phyloP scores from a whole-genome alignment of 257 asterid species.

The Asclepias syriaca region DNA sequence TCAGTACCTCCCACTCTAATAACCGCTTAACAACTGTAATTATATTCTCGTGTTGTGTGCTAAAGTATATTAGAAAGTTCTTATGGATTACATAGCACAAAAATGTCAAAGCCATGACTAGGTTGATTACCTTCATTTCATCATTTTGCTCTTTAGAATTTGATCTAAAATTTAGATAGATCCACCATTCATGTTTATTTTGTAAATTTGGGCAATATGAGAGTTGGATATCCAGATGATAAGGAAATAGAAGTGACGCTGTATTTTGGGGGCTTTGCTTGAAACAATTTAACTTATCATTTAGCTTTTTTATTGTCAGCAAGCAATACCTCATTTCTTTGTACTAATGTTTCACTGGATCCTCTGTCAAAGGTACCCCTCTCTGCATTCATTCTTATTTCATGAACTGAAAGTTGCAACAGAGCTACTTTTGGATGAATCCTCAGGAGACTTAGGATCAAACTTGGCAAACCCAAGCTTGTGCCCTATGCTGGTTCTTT shows the following conservation, averaged over 20 bases:
- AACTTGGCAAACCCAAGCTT: conserved; percentile 87
- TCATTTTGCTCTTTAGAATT: not conserved
- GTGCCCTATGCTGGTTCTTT: conserved; percentile 82
- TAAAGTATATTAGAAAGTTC: not conserved
- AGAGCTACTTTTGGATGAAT: conserved; percentile 49
- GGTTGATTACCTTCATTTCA: not conserved
- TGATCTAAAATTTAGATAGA: not conserved
- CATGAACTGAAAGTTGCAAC: conserved; percentile 81
- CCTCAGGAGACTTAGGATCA: conserved; percentile 45
- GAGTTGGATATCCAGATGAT: not conserved
- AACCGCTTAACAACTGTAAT: no score
- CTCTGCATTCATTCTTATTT: conserved; percentile 70
- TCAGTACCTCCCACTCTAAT: no score
- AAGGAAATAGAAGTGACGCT: not conserved
- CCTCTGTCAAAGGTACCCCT: conserved; percentile 67
- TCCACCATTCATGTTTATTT: not conserved
- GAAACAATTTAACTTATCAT: not conserved
- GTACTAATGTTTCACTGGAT: conserved; percentile 4
- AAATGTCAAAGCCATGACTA: not conserved
- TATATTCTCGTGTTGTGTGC: not conserved
- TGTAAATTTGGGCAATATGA: not conserved
- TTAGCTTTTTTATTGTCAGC: not conserved
- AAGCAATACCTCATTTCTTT: not conserved
- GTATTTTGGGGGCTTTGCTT: not conserved
- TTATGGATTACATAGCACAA: not conserved